A percentile compares a stretch with the other conserved stretches of the same genome.
phyloP scores from a whole-genome alignment of 148 eudicot species.

The Limonium bicolor region DNA sequence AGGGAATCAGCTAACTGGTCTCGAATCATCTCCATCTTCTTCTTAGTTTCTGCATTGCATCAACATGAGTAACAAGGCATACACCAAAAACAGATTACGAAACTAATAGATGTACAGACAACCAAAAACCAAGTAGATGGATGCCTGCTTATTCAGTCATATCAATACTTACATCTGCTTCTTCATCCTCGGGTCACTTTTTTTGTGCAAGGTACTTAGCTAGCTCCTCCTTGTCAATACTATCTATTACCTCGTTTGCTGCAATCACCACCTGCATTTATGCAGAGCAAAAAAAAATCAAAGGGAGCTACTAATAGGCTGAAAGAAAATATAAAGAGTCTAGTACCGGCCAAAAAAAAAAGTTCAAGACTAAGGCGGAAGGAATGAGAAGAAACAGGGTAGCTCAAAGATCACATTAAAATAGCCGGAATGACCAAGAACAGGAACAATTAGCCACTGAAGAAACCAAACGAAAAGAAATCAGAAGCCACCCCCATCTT shows the following conservation, averaged over 20 bases:
- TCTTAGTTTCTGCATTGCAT: conserved; percentile 40
- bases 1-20: conserved; percentile 82
- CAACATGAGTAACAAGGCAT: not conserved
- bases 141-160: no score
- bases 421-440: no score
- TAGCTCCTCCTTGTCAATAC: conserved; percentile 68
- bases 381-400: not conserved
- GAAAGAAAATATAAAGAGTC: no score
- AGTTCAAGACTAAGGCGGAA: not conserved
- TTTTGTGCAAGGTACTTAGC: conserved; percentile 63
- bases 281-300: no score
- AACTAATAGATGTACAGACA: not conserved
- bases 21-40: conserved; percentile 71
- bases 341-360: conserved; percentile 1
- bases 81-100: not conserved
- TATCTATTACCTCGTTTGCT: conserved; percentile 78
- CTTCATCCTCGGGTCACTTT: conserved; percentile 85
- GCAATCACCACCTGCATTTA: conserved; percentile 71
- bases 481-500: no score
- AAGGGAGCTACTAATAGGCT: no score
- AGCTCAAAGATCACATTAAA: no score
- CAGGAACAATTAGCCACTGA: no score
- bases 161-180: conserved; percentile 31
- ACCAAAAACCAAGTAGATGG: no score
- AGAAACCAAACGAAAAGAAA: no score